Conservation (phyloP, 305 asterid genomes). For the Solanum hybrid region DNA sequence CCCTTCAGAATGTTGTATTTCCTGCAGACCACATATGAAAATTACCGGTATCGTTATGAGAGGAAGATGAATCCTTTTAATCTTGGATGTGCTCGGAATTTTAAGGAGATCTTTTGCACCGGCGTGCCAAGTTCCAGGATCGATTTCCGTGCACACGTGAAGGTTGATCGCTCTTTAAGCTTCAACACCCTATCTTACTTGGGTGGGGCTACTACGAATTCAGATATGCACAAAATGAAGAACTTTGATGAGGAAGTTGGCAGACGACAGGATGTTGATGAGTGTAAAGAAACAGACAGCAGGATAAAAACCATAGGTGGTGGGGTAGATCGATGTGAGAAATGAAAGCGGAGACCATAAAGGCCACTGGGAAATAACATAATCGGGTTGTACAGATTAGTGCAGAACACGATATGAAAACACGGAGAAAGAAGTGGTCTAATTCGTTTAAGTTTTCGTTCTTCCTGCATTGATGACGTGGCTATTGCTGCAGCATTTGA, state of each 20-base stretch:
- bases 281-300: conserved; percentile 19
- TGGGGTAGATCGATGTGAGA: conserved; percentile 25
- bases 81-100: conserved; percentile 9
- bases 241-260: conserved; percentile 23
- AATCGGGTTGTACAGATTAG: conserved; percentile 5
- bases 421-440: conserved; percentile 10
- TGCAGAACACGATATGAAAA: neutral
- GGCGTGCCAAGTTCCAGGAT: neutral
- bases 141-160: conserved; percentile 20
- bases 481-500: neutral
- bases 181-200: conserved; percentile 5
- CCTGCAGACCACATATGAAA: conserved; percentile 38
- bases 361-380: conserved; percentile 13
- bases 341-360: conserved; percentile 12
- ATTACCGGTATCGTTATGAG: conserved; percentile 26
- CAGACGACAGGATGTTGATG: conserved; percentile 17
- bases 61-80: conserved; percentile 24
- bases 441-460: neutral
- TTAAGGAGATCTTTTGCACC: conserved; percentile 9
- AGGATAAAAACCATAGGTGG: conserved; percentile 13
- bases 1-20: neutral
- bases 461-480: neutral
- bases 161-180: conserved; percentile 4
- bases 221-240: conserved; percentile 10
- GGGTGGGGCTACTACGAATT: neutral